A percentile compares a stretch with the other conserved stretches of the same genome.
Evolutionary conservation across 2,329 filamentous ascomycete genomes (phyloP).

Genomic region (Fusarium duplospermum): DNA sequence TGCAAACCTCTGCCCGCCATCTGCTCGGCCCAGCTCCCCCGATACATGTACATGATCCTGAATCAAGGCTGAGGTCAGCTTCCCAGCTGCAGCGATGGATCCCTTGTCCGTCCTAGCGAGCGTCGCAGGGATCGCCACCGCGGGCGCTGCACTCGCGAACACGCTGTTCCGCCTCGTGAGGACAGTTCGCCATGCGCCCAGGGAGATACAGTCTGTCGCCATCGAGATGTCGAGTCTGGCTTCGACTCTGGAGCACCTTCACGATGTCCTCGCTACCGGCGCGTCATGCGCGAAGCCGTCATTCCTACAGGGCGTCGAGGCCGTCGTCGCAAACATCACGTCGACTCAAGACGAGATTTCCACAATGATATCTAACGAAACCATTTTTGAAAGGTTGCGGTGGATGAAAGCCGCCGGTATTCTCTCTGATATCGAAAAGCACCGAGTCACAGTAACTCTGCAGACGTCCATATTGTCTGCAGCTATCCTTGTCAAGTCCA

Average conservation of each 20-base stretch:
- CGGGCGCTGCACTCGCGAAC: constrained; percentile 21
- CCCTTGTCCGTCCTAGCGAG: constrained; percentile 27
- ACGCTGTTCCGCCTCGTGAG: constrained; percentile 11
- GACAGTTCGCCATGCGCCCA: constrained; percentile 9
- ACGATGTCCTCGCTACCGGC: constrained; percentile 6
- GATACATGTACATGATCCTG: neutral
- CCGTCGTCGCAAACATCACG: constrained; percentile 14
- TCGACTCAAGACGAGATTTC: constrained; percentile 11
- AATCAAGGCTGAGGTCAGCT: neutral
- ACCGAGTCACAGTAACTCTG: constrained; percentile 19
- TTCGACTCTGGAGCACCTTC: constrained; percentile 13
- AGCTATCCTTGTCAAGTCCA: constrained; percentile 19
- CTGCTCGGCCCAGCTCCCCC: neutral
- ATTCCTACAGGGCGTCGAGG: neutral
- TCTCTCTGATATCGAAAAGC: constrained; percentile 29
- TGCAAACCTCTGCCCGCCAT: neutral
- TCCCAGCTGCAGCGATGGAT: constrained; percentile 10
- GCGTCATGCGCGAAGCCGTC: neutral
- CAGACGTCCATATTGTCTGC: constrained; percentile 23
- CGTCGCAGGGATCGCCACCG: constrained; percentile 29
- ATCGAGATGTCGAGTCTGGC: constrained; percentile 22
- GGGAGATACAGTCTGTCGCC: constrained; percentile 6
- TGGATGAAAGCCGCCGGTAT: constrained; percentile 17
- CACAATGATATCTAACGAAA: neutral
- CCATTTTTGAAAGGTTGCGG: neutral